Evolutionary conservation across 1,139 yeast genomes (phyloP).

Genomic region (Geotrichum citri-aurantii): DNA sequence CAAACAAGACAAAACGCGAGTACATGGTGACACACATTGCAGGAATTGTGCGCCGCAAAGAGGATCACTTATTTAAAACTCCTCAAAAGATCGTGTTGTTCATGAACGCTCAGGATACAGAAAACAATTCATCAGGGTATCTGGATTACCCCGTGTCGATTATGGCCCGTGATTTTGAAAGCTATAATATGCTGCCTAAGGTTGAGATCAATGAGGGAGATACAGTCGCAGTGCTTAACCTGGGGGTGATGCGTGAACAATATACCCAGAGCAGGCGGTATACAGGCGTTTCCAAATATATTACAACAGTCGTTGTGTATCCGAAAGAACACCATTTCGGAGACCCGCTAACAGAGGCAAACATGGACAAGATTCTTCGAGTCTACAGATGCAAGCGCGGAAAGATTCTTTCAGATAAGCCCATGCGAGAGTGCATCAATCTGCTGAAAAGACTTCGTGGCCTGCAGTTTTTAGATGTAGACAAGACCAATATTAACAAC

Average conservation of each 20-base stretch:
- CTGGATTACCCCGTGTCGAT: constrained; percentile 9
- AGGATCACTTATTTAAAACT: neutral
- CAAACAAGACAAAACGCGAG: neutral
- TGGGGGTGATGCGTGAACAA: neutral
- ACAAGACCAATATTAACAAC: neutral
- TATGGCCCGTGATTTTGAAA: neutral
- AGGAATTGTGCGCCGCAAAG: constrained; percentile 8
- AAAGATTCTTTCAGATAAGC: neutral
- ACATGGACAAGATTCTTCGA: neutral
- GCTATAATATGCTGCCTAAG: neutral
- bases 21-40: constrained; percentile 4
- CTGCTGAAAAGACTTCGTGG: constrained; percentile 6
- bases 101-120: constrained; percentile 9
- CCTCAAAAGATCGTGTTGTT: neutral
- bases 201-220: constrained; percentile 10
- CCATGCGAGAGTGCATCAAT: neutral
- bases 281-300: neutral
- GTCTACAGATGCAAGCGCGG: neutral
- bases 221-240: neutral
- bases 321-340: neutral
- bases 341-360: neutral
- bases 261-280: neutral
- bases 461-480: neutral
- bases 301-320: neutral
- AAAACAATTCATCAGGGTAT: constrained; percentile 1